phyloP scores from a whole-genome alignment of 2,329 filamentous ascomycete genomes.

The Penicillium palitans region DNA sequence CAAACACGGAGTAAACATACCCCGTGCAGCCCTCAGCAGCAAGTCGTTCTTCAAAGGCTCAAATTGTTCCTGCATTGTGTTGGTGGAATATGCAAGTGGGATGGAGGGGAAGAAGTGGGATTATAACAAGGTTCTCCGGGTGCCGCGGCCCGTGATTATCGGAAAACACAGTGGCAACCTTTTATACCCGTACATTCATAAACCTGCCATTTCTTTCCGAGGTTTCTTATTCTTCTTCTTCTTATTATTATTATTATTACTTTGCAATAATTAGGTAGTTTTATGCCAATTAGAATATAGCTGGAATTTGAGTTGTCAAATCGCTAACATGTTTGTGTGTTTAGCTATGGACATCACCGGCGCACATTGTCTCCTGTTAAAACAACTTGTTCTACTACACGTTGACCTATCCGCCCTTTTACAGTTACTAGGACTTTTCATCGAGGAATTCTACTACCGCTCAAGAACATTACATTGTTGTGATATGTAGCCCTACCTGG shows the following conservation, averaged over 20 bases:
- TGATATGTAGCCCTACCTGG: background rate
- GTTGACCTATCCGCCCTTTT: background rate
- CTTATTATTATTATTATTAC: background rate
- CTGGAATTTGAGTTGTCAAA: background rate
- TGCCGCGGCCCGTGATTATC: conserved; percentile 16
- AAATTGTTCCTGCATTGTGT: conserved; percentile 68
- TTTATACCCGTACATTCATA: background rate
- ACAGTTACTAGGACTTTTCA: background rate
- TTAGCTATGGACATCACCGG: background rate
- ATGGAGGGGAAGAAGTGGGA: conserved; percentile 26
- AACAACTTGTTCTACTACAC: background rate
- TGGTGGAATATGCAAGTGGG: conserved; percentile 22
- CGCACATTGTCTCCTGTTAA: background rate
- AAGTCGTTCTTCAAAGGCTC: conserved; percentile 89
- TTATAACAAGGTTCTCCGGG: conserved; percentile 20
- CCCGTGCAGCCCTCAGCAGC: conserved; percentile 83
- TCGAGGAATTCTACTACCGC: background rate
- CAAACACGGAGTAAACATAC: conserved; percentile 48
- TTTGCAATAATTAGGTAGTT: background rate
- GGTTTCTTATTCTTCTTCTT: background rate
- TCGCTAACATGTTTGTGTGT: background rate
- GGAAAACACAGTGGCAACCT: conserved; percentile 1
- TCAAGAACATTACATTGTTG: background rate
- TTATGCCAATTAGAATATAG: background rate
- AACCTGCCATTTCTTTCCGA: background rate